A percentile compares a stretch with the other conserved stretches of the same genome.
phyloP scores from a whole-genome alignment of 2,329 filamentous ascomycete genomes.

The Incumbomyces lentus region DNA sequence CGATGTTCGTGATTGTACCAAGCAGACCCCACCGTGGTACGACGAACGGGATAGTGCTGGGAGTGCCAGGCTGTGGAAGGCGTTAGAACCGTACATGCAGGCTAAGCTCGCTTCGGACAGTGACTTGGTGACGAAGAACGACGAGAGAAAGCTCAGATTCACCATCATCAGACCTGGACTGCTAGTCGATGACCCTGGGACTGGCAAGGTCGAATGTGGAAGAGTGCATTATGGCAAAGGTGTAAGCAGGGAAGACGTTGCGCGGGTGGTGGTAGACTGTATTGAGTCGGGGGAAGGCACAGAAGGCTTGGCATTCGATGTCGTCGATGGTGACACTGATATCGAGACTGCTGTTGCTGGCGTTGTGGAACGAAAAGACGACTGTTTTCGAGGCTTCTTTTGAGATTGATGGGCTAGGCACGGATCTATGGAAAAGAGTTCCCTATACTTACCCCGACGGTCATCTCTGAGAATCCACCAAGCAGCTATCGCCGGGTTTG shows the following conservation, averaged over 20 bases:
- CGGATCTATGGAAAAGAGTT: no score
- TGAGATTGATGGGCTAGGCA: neutral
- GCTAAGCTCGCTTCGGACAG: slow-evolving; percentile 5
- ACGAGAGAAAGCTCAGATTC: neutral
- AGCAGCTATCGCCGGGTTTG: no score
- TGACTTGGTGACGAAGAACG: neutral
- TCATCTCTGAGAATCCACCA: no score
- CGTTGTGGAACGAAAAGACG: neutral
- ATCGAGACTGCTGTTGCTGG: neutral
- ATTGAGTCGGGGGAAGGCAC: neutral
- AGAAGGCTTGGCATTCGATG: slow-evolving; percentile 1
- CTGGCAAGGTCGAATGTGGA: slow-evolving; percentile 3
- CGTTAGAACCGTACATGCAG: slow-evolving; percentile 4
- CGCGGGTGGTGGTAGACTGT: neutral
- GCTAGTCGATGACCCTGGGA: neutral
- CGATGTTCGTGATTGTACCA: slow-evolving; percentile 1
- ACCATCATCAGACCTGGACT: neutral
- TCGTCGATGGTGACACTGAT: slow-evolving; percentile 1
- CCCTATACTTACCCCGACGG: no score
- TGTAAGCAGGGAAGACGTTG: slow-evolving; percentile 7
- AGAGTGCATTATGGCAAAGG: neutral
- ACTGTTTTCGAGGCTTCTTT: neutral
- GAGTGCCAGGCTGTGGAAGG: neutral
- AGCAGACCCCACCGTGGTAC: slow-evolving; percentile 1
- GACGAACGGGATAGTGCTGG: neutral